Evolutionary conservation across 495 filamentous ascomycete genomes (phyloP), one percentile per base, ranked within the genome.

Genomic region (Penicillium chermesinum): DNA sequence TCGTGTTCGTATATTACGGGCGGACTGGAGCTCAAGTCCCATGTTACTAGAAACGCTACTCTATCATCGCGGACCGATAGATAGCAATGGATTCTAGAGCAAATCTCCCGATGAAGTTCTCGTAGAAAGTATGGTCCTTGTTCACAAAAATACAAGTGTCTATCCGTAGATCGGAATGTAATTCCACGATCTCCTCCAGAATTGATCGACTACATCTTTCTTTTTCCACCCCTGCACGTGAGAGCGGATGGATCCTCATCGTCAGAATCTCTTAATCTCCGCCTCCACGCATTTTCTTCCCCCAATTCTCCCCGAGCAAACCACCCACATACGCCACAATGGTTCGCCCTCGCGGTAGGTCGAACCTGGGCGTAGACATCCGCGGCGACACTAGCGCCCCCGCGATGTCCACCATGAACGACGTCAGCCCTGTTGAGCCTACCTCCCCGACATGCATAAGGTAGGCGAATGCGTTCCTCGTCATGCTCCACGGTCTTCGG

Each of bases 391-490:
- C 74, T 15, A 69, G 71, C 41, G 74, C 69, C 12, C 70, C 75
- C 37, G 74, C 75, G 30, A 69, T 78, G 54, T 74, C 76, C 30
- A 79, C 76, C 14, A 73, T 77, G 58, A 74, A 75, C 27, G 68
- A 69, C 44, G 62, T 65, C 33, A 69, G 73, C 41, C 71, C 73
- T 7, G 69, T 73, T 40, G 70, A 73, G 38, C 54, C 65, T n/a
- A 53, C 63, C 1, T 62, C 64, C 65, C 72, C 12, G 63, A 65
- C 36, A 58, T 63, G 51, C 60, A 61, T 41, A 64, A 73, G 61
- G 71, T 76, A 70, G 44, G 66, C 10, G 27, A 17, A 14, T 44
- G 12, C 21, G 12, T 18, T 21, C n/a, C 8, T 30, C 25, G 20
- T 33, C 37, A 25, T 38, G 17, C 20, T 13, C 20, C 19, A 21